These are phyloP conservation scores for Plasmodium coatneyi DNA, from an alignment of 169 alveolate species.

Conservation along the genomic window DNA sequence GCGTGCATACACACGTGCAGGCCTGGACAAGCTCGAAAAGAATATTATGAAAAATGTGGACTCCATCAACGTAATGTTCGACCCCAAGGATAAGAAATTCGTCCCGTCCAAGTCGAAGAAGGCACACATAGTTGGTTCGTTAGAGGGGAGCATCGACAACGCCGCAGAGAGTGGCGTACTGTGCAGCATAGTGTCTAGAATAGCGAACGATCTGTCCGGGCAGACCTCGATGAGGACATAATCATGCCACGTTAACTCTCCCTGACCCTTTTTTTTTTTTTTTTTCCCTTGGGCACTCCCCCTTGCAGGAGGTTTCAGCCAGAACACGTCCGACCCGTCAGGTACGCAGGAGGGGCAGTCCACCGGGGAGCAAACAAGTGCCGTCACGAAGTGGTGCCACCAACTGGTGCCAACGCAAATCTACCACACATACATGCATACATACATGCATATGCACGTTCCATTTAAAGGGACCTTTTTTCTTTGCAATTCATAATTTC, in stretches of 20 bases:
- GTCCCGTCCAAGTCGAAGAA: slow-evolving; percentile 37
- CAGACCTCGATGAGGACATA: neutral
- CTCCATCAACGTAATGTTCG: slow-evolving; percentile 47
- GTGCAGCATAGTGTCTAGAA: no score
- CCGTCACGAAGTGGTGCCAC: no score
- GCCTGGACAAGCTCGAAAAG: slow-evolving; percentile 23
- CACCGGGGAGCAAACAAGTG: neutral
- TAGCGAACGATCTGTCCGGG: neutral
- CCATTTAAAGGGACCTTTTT: neutral
- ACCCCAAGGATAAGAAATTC: slow-evolving; percentile 19
- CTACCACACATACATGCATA: no score
- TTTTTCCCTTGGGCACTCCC: neutral
- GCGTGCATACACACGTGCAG: neutral
- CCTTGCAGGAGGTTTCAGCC: slow-evolving; percentile 47
- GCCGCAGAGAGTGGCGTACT: neutral
- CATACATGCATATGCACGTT: no score
- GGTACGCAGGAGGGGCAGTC: slow-evolving; percentile 13
- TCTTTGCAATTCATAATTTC: neutral
- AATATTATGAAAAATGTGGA: slow-evolving; percentile 19
- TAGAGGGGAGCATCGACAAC: neutral
- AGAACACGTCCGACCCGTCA: slow-evolving; percentile 31
- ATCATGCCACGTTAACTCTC: neutral
- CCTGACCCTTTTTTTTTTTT: neutral
- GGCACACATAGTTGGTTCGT: slow-evolving; percentile 46
- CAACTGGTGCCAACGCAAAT: neutral